These are phyloP conservation scores for Pythium biforme DNA, from an alignment of 352 stramenopile genomes.

Conservation along the genomic window DNA sequence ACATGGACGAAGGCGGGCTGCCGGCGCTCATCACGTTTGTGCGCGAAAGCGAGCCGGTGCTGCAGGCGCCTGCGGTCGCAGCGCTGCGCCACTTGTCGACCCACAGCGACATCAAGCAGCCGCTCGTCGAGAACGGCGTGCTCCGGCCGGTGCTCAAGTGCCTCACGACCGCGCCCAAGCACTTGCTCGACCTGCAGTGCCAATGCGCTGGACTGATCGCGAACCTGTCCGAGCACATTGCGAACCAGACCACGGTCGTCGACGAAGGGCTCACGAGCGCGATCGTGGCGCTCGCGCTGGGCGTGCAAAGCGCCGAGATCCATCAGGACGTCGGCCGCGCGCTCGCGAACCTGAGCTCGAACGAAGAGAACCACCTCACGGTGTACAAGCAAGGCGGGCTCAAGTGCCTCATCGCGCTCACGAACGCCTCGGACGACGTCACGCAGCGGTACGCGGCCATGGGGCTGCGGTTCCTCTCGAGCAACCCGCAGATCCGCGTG, in stretches of 20 bases:
- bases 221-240: conserved; percentile 92
- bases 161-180: conserved; percentile 73
- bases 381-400: conserved; percentile 93
- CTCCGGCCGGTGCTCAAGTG: conserved; percentile 87
- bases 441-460: conserved; percentile 95
- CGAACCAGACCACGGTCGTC: conserved; percentile 91
- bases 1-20: conserved; percentile 87
- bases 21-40: conserved; percentile 88
- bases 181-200: conserved; percentile 86
- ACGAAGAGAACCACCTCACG: conserved; percentile 92
- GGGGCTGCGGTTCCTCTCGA: conserved; percentile 92
- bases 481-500: conserved; percentile 92
- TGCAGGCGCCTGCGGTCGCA: conserved; percentile 89
- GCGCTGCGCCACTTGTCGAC: conserved; percentile 90
- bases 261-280: conserved; percentile 86
- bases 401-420: conserved; percentile 89
- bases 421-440: conserved; percentile 85
- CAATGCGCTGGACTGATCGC: conserved; percentile 93
- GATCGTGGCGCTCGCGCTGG: conserved; percentile 72
- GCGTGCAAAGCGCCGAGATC: conserved; percentile 88
- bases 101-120: conserved; percentile 82
- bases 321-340: conserved; percentile 92
- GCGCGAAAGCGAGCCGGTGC: conserved; percentile 80
- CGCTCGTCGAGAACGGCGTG: conserved; percentile 79
- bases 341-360: conserved; percentile 93